Evolutionary conservation across 2,329 filamentous ascomycete species (phyloP).

Genomic region (Xylaria sp.): DNA sequence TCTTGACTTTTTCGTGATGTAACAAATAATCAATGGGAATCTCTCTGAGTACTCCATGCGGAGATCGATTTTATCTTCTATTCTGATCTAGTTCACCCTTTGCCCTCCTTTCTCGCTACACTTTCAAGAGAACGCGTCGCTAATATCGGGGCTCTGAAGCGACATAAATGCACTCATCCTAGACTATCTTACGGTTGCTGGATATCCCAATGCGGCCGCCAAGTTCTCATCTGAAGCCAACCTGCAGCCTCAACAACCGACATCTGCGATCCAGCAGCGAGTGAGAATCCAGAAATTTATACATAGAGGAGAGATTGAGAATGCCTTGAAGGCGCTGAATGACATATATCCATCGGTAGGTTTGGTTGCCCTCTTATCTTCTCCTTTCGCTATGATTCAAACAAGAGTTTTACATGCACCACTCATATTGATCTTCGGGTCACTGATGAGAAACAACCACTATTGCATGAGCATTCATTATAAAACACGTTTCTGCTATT

Average conservation of each 20-base stretch:
- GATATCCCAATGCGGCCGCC: conserved; percentile 90
- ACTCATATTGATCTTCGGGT: conserved; percentile 91
- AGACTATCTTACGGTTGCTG: conserved; percentile 96
- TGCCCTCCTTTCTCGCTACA: conserved; percentile 21
- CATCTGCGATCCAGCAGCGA: conserved; percentile 78
- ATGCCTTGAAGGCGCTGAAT: conserved; percentile 87
- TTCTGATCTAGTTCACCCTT: conserved; percentile 42
- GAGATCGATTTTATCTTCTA: conserved; percentile 74
- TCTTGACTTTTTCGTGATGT: conserved; percentile 47
- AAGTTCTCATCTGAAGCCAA: conserved; percentile 97
- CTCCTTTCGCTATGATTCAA: conserved; percentile 86
- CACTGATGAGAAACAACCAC: conserved; percentile 90
- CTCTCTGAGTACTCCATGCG: conserved; percentile 97
- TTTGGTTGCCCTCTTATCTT: conserved; percentile 36
- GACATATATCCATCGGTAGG: conserved; percentile 91
- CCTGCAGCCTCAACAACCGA: conserved; percentile 77
- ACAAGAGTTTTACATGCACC: conserved; percentile 94
- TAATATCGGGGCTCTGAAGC: conserved; percentile 60
- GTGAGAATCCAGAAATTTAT: conserved; percentile 88
- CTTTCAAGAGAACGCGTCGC: conserved; percentile 15
- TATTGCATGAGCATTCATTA: conserved; percentile 72
- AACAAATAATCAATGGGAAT: conserved; percentile 99
- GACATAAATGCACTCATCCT: conserved; percentile 96
- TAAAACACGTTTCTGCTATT: background rate
- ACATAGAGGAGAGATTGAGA: conserved; percentile 84